A percentile compares a stretch with the other conserved stretches of the same genome.
Conservation (phyloP, 257 asterid species). For the Misopates orontium region DNA sequence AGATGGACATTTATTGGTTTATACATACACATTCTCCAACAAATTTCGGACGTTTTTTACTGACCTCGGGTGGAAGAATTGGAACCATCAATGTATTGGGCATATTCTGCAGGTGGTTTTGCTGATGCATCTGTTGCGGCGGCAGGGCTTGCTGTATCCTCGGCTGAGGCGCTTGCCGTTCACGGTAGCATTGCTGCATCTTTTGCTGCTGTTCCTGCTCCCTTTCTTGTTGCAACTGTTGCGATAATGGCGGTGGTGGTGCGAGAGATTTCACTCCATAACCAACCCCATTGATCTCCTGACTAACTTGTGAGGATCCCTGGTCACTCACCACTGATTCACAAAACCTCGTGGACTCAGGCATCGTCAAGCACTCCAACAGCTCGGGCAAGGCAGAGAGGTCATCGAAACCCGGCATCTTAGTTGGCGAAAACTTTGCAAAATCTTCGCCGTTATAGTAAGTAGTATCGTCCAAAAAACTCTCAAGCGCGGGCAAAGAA, state of each 20-base stretch:
- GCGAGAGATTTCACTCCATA: conserved; percentile 28
- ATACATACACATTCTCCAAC: too few species aligned
- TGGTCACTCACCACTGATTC: conserved; percentile 30
- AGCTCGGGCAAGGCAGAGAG: conserved; percentile 46
- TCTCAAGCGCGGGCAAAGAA: conserved; percentile 62
- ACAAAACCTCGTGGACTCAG: conserved; percentile 40
- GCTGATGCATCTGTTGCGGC: conserved; percentile 34
- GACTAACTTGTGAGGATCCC: conserved; percentile 31
- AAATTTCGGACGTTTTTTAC: too few species aligned
- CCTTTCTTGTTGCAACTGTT: conserved; percentile 65
- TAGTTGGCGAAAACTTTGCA: conserved; percentile 33
- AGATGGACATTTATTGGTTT: too few species aligned
- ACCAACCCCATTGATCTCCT: conserved; percentile 30
- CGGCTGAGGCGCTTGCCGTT: conserved; percentile 27
- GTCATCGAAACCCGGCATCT: conserved; percentile 41
- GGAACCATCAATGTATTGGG: conserved; percentile 57
- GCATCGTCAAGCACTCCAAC: conserved; percentile 55
- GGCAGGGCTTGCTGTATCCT: conserved; percentile 23
- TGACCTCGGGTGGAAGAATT: conserved; percentile 48
- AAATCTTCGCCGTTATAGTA: conserved; percentile 36
- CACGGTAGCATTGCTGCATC: conserved; percentile 16
- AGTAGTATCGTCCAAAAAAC: conserved; percentile 43
- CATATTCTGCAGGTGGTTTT: conserved; percentile 36
- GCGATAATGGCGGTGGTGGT: conserved; percentile 44
- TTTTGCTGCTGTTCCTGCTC: conserved; percentile 48